A percentile compares a stretch with the other conserved stretches of the same genome.
Conservation (phyloP, 164 flowering plant genomes). For the Tetrastigma voinierianum region DNA sequence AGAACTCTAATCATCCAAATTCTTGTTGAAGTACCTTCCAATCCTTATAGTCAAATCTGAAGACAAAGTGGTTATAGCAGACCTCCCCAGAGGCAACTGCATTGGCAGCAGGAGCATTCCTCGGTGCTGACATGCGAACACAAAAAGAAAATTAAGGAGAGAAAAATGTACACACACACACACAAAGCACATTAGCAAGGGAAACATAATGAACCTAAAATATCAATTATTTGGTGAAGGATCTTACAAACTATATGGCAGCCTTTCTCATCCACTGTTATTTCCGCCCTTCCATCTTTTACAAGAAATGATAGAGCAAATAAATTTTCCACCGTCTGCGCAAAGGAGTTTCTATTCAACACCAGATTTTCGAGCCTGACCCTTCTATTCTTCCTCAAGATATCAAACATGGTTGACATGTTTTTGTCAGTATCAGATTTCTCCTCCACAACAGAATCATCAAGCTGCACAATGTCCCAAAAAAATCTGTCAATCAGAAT, state of each 20-base stretch:
- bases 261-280: conserved; percentile 50
- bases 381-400: conserved; percentile 50
- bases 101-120: conserved; percentile 76
- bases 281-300: conserved; percentile 86
- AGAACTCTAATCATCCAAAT: not conserved
- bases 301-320: conserved; percentile 87
- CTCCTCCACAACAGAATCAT: conserved; percentile 40
- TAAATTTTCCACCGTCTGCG: conserved; percentile 87
- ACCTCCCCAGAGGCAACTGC: conserved; percentile 61
- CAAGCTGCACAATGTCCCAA: conserved; percentile 62
- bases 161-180: not conserved
- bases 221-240: not conserved
- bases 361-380: conserved; percentile 67
- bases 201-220: not conserved
- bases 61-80: conserved; percentile 68
- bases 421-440: conserved; percentile 85
- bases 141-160: not conserved
- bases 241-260: conserved; percentile 75
- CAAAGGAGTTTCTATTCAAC: conserved; percentile 69
- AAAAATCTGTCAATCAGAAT: not conserved
- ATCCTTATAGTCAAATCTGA: conserved; percentile 82
- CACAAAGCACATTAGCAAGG: not conserved
- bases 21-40: conserved; percentile 66
- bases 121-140: conserved; percentile 53
- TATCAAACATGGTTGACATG: conserved; percentile 72